These are phyloP conservation scores for Trametes sp. DNA, from an alignment of 1,284 basidiomycete genomes.

Conservation along the genomic window DNA sequence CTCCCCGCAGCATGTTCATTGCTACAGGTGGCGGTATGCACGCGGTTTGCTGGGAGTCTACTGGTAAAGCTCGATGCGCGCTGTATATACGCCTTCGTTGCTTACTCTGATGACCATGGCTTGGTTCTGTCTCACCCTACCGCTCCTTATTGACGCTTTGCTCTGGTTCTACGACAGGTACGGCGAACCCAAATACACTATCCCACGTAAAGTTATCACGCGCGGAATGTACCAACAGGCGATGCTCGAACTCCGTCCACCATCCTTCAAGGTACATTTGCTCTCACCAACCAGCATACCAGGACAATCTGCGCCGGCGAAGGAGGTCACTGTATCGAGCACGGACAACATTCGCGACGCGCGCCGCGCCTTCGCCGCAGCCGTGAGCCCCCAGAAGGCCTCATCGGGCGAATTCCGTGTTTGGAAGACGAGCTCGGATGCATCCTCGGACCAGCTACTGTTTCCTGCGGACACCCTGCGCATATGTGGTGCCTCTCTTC, in stretches of 20 bases:
- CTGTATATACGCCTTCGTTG: neutral
- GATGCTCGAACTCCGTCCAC: conserved; percentile 83
- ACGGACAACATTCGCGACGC: conserved; percentile 49
- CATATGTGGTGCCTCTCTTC: conserved; percentile 45
- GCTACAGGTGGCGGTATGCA: neutral
- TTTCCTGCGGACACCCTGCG: conserved; percentile 46
- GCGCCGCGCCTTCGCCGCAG: conserved; percentile 32
- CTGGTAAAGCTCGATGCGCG: neutral
- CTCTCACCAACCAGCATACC: conserved; percentile 37
- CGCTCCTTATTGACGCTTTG: conserved; percentile 10
- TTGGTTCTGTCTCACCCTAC: conserved; percentile 10
- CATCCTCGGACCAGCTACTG: conserved; percentile 24
- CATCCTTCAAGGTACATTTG: conserved; percentile 67
- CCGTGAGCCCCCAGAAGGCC: conserved; percentile 37
- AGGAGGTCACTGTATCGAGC: conserved; percentile 52
- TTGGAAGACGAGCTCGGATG: conserved; percentile 57
- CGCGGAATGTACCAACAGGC: conserved; percentile 60
- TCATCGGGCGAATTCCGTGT: conserved; percentile 53
- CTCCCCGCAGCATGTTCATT: neutral
- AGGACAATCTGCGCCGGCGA: conserved; percentile 28
- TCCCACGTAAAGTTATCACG: conserved; percentile 74
- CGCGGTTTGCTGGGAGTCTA: neutral
- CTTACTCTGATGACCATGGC: neutral
- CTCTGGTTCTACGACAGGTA: conserved; percentile 60
- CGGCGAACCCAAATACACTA: conserved; percentile 59